These are phyloP conservation scores for Acrodontium crateriforme DNA, from an alignment of 2,329 filamentous ascomycete genomes.

Conservation along the genomic window DNA sequence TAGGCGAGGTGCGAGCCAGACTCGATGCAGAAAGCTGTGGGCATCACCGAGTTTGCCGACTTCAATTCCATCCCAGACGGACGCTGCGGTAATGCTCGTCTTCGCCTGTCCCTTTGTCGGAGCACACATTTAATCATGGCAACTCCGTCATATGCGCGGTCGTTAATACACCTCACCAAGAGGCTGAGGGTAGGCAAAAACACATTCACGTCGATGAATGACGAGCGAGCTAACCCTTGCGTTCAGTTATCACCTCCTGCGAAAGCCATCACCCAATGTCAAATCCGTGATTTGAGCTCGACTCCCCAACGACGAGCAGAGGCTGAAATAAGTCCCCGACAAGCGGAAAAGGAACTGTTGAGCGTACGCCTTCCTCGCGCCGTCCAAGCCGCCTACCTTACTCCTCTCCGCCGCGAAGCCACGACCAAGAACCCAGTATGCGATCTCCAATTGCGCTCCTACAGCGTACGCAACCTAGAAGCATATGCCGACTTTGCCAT, in stretches of 20 bases:
- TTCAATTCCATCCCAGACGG: too few species aligned
- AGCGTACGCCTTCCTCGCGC: conserved; percentile 54
- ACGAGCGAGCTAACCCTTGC: conserved; percentile 1
- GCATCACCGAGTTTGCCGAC: too few species aligned
- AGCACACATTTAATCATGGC: conserved; percentile 32
- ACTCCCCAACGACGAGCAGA: conserved; percentile 2
- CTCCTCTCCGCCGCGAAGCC: conserved; percentile 62
- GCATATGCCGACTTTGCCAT: conserved; percentile 92
- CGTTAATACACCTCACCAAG: conserved; percentile 29
- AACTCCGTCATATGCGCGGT: conserved; percentile 29
- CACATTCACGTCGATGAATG: too few species aligned
- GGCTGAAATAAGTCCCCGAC: conserved; percentile 4
- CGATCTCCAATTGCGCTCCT: conserved; percentile 87
- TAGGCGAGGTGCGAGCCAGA: too few species aligned
- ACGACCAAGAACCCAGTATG: conserved; percentile 70
- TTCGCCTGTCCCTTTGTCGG: too few species aligned
- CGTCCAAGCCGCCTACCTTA: conserved; percentile 74
- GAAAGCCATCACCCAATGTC: conserved; percentile 1
- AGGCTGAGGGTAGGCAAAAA: conserved; percentile 25
- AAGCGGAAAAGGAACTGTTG: conserved; percentile 15
- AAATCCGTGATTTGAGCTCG: conserved; percentile 5
- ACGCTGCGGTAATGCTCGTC: too few species aligned
- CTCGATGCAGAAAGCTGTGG: too few species aligned
- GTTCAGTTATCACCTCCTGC: background rate
- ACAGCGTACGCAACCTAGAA: conserved; percentile 76